Percentiles rank a stretch among this genome's conserved stretches.
phyloP scores from a whole-genome alignment of 257 asterid genomes.

The Fraxinus anomala region DNA sequence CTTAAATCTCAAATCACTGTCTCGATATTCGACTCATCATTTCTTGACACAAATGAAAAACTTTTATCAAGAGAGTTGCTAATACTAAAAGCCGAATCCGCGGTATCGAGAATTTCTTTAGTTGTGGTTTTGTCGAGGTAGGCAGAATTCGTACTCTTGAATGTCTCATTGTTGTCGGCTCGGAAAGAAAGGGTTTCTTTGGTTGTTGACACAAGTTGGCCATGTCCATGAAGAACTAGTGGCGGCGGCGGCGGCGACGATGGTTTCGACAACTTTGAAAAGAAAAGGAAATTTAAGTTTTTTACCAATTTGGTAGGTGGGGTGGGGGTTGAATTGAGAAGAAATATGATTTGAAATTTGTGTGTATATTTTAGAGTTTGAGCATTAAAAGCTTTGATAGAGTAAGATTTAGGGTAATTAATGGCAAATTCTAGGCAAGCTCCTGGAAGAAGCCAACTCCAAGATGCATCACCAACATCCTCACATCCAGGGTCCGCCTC shows the following conservation, averaged over 20 bases:
- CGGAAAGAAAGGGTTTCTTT: conserved; percentile 68
- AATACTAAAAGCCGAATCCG: background rate
- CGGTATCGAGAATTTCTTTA: background rate
- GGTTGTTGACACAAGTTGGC: conserved; percentile 50
- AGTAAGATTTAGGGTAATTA: too few species aligned
- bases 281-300: conserved; percentile 59
- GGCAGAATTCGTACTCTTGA: conserved; percentile 42
- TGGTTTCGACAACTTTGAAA: conserved; percentile 49
- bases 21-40: conserved; percentile 24
- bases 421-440: conserved; percentile 33
- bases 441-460: too few species aligned
- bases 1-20: conserved; percentile 48
- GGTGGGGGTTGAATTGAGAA: conserved; percentile 7
- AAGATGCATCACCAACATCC: too few species aligned
- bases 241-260: conserved; percentile 23
- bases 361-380: conserved; percentile 10
- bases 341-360: conserved; percentile 26
- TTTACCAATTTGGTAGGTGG: conserved; percentile 23
- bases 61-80: conserved; percentile 6
- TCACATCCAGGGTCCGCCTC: too few species aligned
- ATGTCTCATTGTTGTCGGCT: conserved; percentile 24
- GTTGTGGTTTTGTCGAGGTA: conserved; percentile 19
- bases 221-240: conserved; percentile 49
- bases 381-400: conserved; percentile 33
- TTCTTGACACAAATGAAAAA: conserved; percentile 9